Evolutionary conservation across 2,329 filamentous ascomycete species (phyloP), one percentile per base, ranked within the genome.

Genomic region (Aureobasidium pullulans): DNA sequence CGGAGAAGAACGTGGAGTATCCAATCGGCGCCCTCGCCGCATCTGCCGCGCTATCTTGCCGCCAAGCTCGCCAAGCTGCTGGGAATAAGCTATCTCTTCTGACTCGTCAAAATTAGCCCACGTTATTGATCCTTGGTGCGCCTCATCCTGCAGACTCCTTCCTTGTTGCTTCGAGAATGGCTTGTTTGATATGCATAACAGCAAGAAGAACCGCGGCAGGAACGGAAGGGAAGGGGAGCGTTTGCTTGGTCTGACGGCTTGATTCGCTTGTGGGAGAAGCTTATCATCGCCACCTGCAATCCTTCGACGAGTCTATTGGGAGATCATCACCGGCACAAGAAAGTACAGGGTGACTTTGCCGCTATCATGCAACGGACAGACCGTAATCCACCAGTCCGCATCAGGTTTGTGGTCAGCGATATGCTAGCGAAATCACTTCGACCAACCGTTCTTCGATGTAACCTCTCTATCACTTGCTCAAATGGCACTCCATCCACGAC

Each of bases 41-140:
- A 36, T 36, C 34, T 36, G 34, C 13, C 34, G 34, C 8, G 13
- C 47, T 49, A 49, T 49, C 47, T 49, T 16, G 28, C 34, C 34
- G 34, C 34, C 34, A 36, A 36, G 34, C 34, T 23, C 34, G 6
- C 34, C 13, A 40, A 9, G 11, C 10, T n/a, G 6, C 6, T 13
- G 37, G 6, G 6, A 40, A 40, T 4, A 40, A 13, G 48, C 23
- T 28, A 28, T 10, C 11, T 29, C 13, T 54, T 29, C 13, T 54
- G 50, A 54, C 50, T 54, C 37, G 50, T 32, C n/a, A 29, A 43
- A 54, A 54, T 54, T 54, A 54, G 50, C 50, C 42, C 50, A 54
- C 23, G 23, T 53, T 42, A 39, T 31, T 42, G 23, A 36, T 49
- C 47, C 47, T 49, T 31, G 23, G 32, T 36, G 47, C 47, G 47